A percentile compares a stretch with the other conserved stretches of the same genome.
Evolutionary conservation across 1,284 basidiomycete genomes (phyloP).

Genomic region (Papiliotrema terrestris): DNA sequence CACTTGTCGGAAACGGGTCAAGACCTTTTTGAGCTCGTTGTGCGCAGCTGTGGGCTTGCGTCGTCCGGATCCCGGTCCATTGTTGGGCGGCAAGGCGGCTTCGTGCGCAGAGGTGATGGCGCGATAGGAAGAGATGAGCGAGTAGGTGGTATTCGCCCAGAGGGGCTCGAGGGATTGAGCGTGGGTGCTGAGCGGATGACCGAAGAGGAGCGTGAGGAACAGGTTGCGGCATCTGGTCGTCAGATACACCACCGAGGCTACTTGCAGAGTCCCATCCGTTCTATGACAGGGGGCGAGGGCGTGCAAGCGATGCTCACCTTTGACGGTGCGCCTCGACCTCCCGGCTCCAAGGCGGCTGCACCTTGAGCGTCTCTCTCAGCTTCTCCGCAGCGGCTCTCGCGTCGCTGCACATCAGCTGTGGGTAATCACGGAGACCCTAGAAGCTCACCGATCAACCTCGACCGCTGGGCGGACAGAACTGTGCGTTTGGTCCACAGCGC

Average conservation of each 20-base stretch:
- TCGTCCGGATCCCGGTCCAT: constrained; percentile 3
- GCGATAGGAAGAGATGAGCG: constrained; percentile 79
- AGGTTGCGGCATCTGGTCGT: constrained; percentile 67
- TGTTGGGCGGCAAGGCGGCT: constrained; percentile 27
- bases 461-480: neutral
- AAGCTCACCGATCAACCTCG: constrained; percentile 9
- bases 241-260: neutral
- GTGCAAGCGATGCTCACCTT: constrained; percentile 61
- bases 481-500: neutral
- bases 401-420: constrained; percentile 58
- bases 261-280: too few relatives aligned
- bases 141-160: constrained; percentile 90
- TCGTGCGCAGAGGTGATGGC: constrained; percentile 68
- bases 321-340: constrained; percentile 80
- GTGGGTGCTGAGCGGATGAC: constrained; percentile 68
- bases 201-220: constrained; percentile 69
- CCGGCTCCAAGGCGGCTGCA: constrained; percentile 70
- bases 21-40: constrained; percentile 75
- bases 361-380: constrained; percentile 26
- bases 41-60: constrained; percentile 53
- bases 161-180: constrained; percentile 77
- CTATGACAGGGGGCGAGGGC: too few relatives aligned
- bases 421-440: neutral
- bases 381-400: constrained; percentile 19
- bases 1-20: constrained; percentile 83